A percentile compares a stretch with the other conserved stretches of the same genome.
phyloP scores from a whole-genome alignment of 352 stramenopile genomes.

The Thraustochytrium striatum region DNA sequence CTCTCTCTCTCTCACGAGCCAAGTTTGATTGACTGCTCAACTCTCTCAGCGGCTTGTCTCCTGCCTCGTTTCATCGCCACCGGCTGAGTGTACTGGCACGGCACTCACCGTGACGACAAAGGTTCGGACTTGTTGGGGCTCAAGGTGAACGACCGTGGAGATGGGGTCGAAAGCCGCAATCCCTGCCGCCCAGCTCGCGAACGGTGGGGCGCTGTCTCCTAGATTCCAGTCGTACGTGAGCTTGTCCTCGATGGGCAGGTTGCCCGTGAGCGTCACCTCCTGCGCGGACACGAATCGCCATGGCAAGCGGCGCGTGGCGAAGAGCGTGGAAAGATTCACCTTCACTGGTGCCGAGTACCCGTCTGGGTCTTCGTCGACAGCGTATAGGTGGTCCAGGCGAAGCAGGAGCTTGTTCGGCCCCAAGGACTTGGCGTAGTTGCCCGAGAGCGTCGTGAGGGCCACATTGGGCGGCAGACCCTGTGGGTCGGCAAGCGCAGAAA shows the following conservation, averaged over 20 bases:
- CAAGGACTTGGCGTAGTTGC: slow-evolving; percentile 61
- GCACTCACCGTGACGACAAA: no score
- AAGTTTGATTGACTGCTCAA: no score
- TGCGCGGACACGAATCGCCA: background rate
- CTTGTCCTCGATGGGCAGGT: slow-evolving; percentile 39
- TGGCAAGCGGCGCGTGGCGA: background rate
- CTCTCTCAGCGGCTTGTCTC: no score
- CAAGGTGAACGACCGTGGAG: no score
- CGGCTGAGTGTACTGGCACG: no score
- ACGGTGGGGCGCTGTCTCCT: background rate
- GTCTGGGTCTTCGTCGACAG: slow-evolving; percentile 55
- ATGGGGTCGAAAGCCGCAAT: no score
- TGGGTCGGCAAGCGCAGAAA: slow-evolving; percentile 33
- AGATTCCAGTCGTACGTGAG: background rate
- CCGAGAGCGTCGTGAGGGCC: slow-evolving; percentile 80
- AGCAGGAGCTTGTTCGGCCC: slow-evolving; percentile 73
- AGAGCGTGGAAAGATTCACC: background rate
- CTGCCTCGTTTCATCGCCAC: no score
- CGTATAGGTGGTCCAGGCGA: slow-evolving; percentile 88
- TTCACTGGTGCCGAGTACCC: slow-evolving; percentile 29
- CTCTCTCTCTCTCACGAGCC: no score
- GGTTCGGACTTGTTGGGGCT: no score
- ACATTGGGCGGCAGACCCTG: slow-evolving; percentile 82
- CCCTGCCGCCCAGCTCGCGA: no score
- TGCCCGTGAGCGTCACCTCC: slow-evolving; percentile 41